phyloP scores from a whole-genome alignment of 306 rosid genomes.

The Dryas octopetala region DNA sequence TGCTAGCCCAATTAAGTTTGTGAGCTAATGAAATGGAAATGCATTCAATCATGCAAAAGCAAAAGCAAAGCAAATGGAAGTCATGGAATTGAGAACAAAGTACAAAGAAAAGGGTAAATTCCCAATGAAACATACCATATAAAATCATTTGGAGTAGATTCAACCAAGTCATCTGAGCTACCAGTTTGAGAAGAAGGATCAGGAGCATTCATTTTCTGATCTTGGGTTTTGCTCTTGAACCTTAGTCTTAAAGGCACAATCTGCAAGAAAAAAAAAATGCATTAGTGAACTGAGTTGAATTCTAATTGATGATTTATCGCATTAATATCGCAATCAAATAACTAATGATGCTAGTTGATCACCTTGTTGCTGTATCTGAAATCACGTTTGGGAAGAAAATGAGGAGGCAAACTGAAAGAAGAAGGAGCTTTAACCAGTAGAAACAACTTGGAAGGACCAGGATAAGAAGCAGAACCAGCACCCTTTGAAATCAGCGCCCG shows the following conservation, averaged over 20 bases:
- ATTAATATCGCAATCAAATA: background rate
- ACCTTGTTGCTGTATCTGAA: constrained; percentile 77
- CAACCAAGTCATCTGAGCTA: constrained; percentile 17
- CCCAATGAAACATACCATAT: constrained; percentile 53
- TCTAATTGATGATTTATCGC: background rate
- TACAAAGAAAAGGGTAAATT: no score
- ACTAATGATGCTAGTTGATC: background rate
- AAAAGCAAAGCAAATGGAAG: background rate
- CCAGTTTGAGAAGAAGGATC: constrained; percentile 24
- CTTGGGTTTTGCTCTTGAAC: constrained; percentile 53
- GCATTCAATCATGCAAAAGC: background rate
- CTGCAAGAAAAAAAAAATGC: constrained; percentile 36
- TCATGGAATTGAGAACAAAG: no score
- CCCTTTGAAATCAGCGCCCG: constrained; percentile 67
- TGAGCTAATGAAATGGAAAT: background rate
- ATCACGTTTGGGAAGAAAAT: constrained; percentile 93
- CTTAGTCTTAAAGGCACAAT: constrained; percentile 60
- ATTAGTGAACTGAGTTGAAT: background rate
- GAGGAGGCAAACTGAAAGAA: constrained; percentile 67
- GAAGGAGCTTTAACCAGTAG: constrained; percentile 79
- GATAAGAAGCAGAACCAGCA: constrained; percentile 76
- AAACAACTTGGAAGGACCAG: constrained; percentile 72
- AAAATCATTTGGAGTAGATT: constrained; percentile 57
- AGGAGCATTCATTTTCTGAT: constrained; percentile 36
- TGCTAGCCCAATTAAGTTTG: no score